Conservation (phyloP, 129 eudicot species). For the Flaveria trinervia region DNA sequence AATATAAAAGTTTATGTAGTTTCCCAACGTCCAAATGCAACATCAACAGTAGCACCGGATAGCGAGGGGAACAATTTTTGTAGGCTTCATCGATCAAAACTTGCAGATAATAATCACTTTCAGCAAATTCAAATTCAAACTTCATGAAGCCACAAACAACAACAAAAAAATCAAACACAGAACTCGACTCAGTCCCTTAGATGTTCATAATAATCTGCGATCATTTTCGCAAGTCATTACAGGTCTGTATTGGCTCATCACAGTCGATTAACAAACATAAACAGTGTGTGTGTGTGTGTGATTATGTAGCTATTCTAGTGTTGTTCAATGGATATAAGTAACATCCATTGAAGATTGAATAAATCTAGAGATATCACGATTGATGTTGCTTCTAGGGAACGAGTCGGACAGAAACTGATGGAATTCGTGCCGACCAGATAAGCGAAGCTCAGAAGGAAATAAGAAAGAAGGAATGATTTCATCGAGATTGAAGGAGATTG, state of each 20-base stretch:
- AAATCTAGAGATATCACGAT: constrained; percentile 40
- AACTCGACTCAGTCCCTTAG: constrained; percentile 84
- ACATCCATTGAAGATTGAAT: background rate
- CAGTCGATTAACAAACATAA: background rate
- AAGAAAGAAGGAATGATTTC: background rate
- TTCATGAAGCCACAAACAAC: constrained; percentile 10
- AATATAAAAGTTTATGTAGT: too few relatives aligned
- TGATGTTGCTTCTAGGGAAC: constrained; percentile 73
- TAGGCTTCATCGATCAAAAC: constrained; percentile 38
- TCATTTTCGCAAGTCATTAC: constrained; percentile 91
- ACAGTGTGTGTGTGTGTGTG: background rate
- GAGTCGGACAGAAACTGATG: constrained; percentile 53
- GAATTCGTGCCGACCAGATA: constrained; percentile 53
- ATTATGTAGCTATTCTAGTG: constrained; percentile 42
- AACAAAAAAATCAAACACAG: background rate
- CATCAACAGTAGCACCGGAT: constrained; percentile 42
- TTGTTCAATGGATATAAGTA: constrained; percentile 17
- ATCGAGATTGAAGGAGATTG: background rate
- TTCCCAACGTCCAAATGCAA: constrained; percentile 67
- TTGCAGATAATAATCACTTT: constrained; percentile 17
- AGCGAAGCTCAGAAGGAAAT: constrained; percentile 34
- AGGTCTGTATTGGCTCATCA: constrained; percentile 81
- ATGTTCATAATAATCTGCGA: constrained; percentile 79
- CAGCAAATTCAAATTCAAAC: constrained; percentile 28
- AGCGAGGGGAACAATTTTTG: constrained; percentile 57